Conservation (phyloP, 2,329 filamentous ascomycete genomes). For the Lecanosticta acicola region DNA sequence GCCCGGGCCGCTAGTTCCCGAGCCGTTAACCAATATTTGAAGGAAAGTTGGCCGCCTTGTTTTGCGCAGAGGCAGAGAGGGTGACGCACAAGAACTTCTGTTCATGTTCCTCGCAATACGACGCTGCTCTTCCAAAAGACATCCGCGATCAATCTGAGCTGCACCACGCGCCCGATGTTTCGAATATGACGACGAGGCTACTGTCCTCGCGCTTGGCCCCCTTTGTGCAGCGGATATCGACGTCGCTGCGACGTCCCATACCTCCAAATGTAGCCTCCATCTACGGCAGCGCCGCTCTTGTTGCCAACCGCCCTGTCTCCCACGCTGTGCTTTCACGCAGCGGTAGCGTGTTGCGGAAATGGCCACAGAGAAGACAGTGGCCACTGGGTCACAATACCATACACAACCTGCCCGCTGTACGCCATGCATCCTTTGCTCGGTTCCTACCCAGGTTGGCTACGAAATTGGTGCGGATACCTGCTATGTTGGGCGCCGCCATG, state of each 20-base stretch:
- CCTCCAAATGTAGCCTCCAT: conserved; percentile 27
- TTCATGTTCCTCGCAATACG: too few relatives aligned
- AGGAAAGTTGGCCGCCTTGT: too few relatives aligned
- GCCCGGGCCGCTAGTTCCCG: too few relatives aligned
- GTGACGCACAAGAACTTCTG: too few relatives aligned
- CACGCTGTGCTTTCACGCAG: conserved; percentile 22
- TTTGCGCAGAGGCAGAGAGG: too few relatives aligned
- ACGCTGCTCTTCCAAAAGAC: background rate
- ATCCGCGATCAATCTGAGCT: background rate
- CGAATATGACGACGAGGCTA: conserved; percentile 50
- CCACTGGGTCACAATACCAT: conserved; percentile 72
- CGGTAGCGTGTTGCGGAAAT: conserved; percentile 18
- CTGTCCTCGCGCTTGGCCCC: conserved; percentile 67
- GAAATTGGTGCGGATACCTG: conserved; percentile 82
- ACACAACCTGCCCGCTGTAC: conserved; percentile 67
- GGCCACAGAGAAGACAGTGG: conserved; percentile 56
- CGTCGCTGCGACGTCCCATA: conserved; percentile 42
- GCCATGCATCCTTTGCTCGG: conserved; percentile 60
- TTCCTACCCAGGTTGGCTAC: conserved; percentile 78
- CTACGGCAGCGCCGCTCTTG: conserved; percentile 16
- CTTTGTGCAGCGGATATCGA: conserved; percentile 56
- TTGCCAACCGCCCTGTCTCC: conserved; percentile 23
- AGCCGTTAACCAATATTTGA: too few relatives aligned
- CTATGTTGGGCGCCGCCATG: conserved; percentile 83
- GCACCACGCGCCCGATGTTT: conserved; percentile 12